phyloP scores from a whole-genome alignment of 2,329 filamentous ascomycete genomes.

The Neoarthrinium moseri region DNA sequence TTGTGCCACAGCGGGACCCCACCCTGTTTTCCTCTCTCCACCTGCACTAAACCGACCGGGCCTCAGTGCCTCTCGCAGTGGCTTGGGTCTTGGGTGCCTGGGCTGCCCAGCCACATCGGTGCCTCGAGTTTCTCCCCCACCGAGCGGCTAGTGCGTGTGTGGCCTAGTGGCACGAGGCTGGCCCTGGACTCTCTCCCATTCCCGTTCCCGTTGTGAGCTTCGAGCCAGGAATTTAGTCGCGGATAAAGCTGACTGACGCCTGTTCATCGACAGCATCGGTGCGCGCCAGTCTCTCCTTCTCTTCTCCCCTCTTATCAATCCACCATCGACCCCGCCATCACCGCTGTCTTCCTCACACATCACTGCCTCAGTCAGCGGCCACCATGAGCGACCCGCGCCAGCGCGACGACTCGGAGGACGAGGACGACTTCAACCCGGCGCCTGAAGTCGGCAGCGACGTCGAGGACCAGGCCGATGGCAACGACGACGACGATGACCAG shows the following conservation, averaged over 20 bases:
- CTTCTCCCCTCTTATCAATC: not conserved
- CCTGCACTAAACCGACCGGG: no score
- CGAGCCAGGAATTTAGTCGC: no score
- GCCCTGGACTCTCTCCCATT: constrained; percentile 1
- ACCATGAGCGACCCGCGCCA: constrained; percentile 49
- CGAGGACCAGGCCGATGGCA: constrained; percentile 47
- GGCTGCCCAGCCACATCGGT: constrained; percentile 1
- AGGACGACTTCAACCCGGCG: constrained; percentile 85
- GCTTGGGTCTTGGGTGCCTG: no score
- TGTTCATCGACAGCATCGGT: not conserved
- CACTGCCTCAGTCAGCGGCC: constrained; percentile 3
- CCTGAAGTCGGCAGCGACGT: constrained; percentile 73
- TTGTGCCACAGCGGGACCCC: no score
- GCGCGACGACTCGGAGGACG: constrained; percentile 64
- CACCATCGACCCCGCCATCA: not conserved
- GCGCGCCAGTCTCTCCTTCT: not conserved
- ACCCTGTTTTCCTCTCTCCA: no score
- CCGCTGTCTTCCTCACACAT: not conserved
- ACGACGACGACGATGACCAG: constrained; percentile 28
- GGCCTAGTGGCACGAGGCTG: not conserved
- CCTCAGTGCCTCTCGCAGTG: no score
- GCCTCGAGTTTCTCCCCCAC: not conserved
- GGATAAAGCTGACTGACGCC: not conserved
- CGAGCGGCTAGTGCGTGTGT: not conserved
- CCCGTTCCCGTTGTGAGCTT: no score